Conservation (phyloP, 192 early-diverging fungal genomes). For the Coemansia sp. region DNA sequence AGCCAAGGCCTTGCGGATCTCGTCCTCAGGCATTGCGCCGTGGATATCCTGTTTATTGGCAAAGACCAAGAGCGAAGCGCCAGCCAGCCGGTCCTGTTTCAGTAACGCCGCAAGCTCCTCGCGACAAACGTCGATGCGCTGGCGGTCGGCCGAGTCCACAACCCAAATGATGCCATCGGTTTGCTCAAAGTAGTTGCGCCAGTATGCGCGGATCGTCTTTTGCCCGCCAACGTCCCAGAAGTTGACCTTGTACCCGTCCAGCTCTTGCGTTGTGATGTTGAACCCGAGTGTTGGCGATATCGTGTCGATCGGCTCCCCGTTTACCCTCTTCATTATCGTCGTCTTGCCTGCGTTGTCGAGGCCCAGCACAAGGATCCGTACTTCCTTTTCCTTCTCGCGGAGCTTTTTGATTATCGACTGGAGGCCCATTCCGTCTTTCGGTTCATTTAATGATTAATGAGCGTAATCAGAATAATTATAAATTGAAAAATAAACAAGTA, state of each 20-base stretch:
- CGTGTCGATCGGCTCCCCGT: conserved; percentile 84
- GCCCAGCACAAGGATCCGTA: conserved; percentile 91
- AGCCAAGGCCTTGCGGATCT: conserved; percentile 71
- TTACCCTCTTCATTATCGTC: conserved; percentile 93
- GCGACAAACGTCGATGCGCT: conserved; percentile 77
- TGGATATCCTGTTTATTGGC: conserved; percentile 98
- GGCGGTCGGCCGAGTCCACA: conserved; percentile 88
- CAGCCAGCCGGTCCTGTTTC: conserved; percentile 90
- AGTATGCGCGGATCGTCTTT: conserved; percentile 93
- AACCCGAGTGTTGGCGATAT: conserved; percentile 97
- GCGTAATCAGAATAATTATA: not conserved
- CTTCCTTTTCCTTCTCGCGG: conserved; percentile 89
- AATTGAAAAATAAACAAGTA: not conserved
- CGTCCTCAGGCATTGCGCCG: conserved; percentile 67
- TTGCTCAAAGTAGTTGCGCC: conserved; percentile 99
- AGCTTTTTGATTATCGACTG: conserved; percentile 93
- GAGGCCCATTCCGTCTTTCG: conserved; percentile 72
- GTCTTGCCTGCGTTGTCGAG: conserved; percentile 99
- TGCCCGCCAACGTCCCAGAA: conserved; percentile 99
- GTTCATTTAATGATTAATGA: not conserved
- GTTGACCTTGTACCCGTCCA: conserved; percentile 72
- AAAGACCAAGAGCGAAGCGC: conserved; percentile 90
- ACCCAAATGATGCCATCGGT: conserved; percentile 98
- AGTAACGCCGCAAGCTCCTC: conserved; percentile 75
- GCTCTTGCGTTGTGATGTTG: conserved; percentile 91